phyloP scores from a whole-genome alignment of 2,329 filamentous ascomycete species.

The Fusarium domesticum region DNA sequence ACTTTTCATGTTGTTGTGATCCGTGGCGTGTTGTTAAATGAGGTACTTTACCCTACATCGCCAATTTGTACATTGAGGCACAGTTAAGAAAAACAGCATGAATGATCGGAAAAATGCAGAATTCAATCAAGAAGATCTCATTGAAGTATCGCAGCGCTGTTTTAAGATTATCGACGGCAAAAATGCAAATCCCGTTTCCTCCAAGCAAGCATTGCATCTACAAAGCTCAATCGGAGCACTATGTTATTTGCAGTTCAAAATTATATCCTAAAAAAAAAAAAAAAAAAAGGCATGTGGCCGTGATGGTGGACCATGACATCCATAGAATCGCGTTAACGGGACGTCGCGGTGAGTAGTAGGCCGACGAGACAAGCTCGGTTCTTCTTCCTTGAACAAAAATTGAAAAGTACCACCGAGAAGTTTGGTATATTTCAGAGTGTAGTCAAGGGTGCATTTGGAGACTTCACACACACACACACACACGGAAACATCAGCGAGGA shows the following conservation, averaged over 20 bases:
- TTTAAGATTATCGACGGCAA: no score
- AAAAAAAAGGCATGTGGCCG: constrained; percentile 48
- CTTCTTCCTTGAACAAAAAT: constrained; percentile 82
- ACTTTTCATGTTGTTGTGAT: no score
- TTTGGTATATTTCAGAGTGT: constrained; percentile 76
- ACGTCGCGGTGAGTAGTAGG: constrained; percentile 69
- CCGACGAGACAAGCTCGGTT: constrained; percentile 31
- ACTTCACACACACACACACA: constrained; percentile 2
- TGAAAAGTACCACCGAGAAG: constrained; percentile 69
- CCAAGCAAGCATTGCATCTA: background rate
- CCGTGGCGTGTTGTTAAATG: no score
- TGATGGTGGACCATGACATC: constrained; percentile 68
- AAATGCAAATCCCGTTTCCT: no score
- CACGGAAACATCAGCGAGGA: background rate
- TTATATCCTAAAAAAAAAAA: background rate
- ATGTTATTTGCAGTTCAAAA: no score
- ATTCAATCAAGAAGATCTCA: no score
- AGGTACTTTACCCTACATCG: no score
- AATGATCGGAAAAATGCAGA: no score
- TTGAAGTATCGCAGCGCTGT: no score
- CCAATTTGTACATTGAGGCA: no score
- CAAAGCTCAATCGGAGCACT: background rate
- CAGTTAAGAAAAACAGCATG: no score
- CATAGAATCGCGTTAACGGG: constrained; percentile 47
- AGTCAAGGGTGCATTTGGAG: constrained; percentile 55